phyloP scores from a whole-genome alignment of 1,284 basidiomycete species.

The Cryptococcus sp. region DNA sequence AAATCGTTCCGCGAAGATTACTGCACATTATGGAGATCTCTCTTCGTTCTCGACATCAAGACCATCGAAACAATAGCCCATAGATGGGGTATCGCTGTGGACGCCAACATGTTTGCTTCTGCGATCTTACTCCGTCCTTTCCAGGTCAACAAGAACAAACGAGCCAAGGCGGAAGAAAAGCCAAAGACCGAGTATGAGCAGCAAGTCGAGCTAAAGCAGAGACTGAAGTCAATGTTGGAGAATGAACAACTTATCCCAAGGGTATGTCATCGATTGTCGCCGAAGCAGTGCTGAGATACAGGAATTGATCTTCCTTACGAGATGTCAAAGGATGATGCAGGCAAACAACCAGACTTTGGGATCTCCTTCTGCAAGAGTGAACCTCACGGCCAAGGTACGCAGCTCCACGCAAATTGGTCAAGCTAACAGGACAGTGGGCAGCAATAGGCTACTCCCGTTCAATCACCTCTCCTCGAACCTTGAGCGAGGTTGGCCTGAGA shows the following conservation, averaged over 20 bases:
- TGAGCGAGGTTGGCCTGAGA: constrained; percentile 37
- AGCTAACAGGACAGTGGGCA: constrained; percentile 49
- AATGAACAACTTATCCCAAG: constrained; percentile 52
- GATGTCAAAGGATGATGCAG: constrained; percentile 69
- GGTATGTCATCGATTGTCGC: constrained; percentile 24
- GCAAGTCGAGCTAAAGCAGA: constrained; percentile 50
- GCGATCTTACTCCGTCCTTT: constrained; percentile 46
- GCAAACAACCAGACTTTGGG: constrained; percentile 60
- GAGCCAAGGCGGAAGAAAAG: constrained; percentile 9
- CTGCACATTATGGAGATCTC: constrained; percentile 70
- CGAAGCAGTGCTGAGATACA: constrained; percentile 41
- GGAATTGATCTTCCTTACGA: constrained; percentile 73
- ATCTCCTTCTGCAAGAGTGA: constrained; percentile 79
- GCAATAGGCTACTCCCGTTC: constrained; percentile 49
- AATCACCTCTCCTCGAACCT: constrained; percentile 55
- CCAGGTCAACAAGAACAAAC: constrained; percentile 34
- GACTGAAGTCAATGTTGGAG: constrained; percentile 51
- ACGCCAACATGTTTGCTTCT: constrained; percentile 60
- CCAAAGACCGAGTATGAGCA: constrained; percentile 43
- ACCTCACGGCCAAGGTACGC: constrained; percentile 66
- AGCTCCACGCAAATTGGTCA: constrained; percentile 32
- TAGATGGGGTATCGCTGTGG: constrained; percentile 70
- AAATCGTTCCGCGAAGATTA: constrained; percentile 66
- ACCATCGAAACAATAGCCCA: constrained; percentile 60
- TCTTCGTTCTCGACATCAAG: constrained; percentile 66